These are phyloP conservation scores for Acanthamoeba lenticulata DNA, from an alignment of 208 protist genomes.

Conservation along the genomic window DNA sequence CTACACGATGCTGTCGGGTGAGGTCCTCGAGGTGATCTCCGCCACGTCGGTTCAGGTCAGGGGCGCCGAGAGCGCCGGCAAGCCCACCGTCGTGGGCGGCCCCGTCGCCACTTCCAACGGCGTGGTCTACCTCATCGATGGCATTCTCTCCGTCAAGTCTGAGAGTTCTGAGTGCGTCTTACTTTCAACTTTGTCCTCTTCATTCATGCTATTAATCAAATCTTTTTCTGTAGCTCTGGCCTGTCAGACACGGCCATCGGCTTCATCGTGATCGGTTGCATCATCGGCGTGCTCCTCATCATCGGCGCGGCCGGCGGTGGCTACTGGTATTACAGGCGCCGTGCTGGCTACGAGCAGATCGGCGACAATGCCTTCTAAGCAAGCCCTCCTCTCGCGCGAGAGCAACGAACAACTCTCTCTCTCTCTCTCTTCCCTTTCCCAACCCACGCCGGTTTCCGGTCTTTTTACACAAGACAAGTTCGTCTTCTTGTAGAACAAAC, in stretches of 20 bases:
- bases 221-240: not conserved
- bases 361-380: no score
- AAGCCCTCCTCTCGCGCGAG: no score
- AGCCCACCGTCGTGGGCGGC: not conserved
- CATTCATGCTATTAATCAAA: not conserved
- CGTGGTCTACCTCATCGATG: constrained; percentile 16
- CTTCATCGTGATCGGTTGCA: constrained; percentile 67
- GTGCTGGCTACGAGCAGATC: constrained; percentile 55
- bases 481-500: no score
- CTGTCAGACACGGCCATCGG: constrained; percentile 40
- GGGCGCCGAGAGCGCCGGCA: constrained; percentile 10
- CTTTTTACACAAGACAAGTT: no score
- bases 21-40: not conserved
- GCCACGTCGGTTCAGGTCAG: not conserved
- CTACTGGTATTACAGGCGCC: constrained; percentile 63
- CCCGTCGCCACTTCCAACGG: not conserved
- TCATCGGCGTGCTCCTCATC: constrained; percentile 53
- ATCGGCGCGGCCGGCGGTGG: constrained; percentile 32
- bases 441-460: no score
- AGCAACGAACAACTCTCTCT: no score
- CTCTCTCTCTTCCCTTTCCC: no score
- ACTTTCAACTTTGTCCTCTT: not conserved
- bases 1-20: constrained; percentile 31
- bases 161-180: not conserved
- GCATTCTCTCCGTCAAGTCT: constrained; percentile 20